A percentile compares a stretch with the other conserved stretches of the same genome.
These are phyloP conservation scores for Sporothrix luriei DNA, from an alignment of 2,329 filamentous ascomycete genomes.

Conservation along the genomic window DNA sequence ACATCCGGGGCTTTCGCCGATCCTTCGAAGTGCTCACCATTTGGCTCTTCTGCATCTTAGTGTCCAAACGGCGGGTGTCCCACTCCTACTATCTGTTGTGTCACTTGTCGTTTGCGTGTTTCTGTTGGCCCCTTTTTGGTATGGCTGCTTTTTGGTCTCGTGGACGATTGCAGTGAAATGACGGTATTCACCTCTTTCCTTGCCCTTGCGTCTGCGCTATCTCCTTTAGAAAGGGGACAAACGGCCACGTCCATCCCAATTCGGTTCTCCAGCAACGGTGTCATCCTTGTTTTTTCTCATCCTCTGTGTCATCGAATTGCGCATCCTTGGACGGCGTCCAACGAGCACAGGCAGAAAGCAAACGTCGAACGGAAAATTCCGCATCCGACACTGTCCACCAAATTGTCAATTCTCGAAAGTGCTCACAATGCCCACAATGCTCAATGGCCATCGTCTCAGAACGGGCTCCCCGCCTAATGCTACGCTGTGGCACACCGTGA, in stretches of 20 bases:
- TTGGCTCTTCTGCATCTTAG: conserved; percentile 20
- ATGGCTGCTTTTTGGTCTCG: background rate
- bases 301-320: background rate
- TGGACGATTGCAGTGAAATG: conserved; percentile 25
- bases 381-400: background rate
- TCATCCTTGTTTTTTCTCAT: background rate
- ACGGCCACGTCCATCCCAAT: background rate
- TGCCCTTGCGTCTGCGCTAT: conserved; percentile 13
- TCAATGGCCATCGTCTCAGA: background rate
- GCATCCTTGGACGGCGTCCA: background rate
- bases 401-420: background rate
- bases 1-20: background rate
- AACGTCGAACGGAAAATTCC: conserved; percentile 15
- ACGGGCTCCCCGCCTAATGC: background rate
- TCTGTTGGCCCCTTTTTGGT: background rate
- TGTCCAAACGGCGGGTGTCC: conserved; percentile 2
- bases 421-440: background rate
- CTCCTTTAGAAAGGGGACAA: background rate
- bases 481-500: conserved; percentile 1
- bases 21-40: too few relatives aligned
- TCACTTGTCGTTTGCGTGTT: too few relatives aligned
- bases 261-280: conserved; percentile 7
- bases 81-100: background rate
- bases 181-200: conserved; percentile 10
- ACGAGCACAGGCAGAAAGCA: background rate